Conservation (phyloP, 108 stramenopile genomes). For the Conticribra guillardii region DNA sequence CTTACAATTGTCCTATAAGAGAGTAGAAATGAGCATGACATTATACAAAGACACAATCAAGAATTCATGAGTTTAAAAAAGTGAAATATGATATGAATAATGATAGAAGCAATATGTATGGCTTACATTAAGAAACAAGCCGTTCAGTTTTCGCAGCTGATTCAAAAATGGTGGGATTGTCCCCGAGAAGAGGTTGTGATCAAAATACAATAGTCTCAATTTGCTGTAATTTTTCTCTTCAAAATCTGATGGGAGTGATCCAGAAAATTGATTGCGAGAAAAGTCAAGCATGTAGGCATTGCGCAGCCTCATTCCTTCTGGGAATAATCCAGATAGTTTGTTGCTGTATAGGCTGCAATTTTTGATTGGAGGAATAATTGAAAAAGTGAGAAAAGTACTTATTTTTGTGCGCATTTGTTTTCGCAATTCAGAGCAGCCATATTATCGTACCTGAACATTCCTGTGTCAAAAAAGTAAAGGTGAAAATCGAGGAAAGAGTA, state of each 20-base stretch:
- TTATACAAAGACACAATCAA: too few species aligned
- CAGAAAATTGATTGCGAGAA: slow-evolving; percentile 43
- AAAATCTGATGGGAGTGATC: slow-evolving; percentile 42
- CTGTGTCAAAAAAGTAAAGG: neutral
- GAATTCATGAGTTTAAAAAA: too few species aligned
- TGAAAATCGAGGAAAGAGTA: too few species aligned
- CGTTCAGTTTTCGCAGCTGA: slow-evolving; percentile 45
- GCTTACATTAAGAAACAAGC: slow-evolving; percentile 35
- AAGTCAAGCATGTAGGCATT: slow-evolving; percentile 48
- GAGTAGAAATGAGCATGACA: too few species aligned
- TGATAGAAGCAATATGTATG: too few species aligned
- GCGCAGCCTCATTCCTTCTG: slow-evolving; percentile 40
- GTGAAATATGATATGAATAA: too few species aligned
- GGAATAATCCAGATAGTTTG: slow-evolving; percentile 67
- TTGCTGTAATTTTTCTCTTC: slow-evolving; percentile 53
- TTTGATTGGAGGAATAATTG: neutral
- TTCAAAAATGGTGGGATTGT: slow-evolving; percentile 64
- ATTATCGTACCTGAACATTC: neutral
- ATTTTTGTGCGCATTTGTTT: too few species aligned
- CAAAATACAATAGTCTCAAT: slow-evolving; percentile 70
- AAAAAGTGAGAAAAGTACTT: neutral
- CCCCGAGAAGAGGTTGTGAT: slow-evolving; percentile 68
- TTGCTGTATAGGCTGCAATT: slow-evolving; percentile 64
- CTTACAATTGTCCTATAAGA: slow-evolving; percentile 34
- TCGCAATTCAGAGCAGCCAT: too few species aligned